A percentile compares a stretch with the other conserved stretches of the same genome.
These are phyloP conservation scores for Turnera subulata DNA, from an alignment of 345 rosid species.

Conservation along the genomic window DNA sequence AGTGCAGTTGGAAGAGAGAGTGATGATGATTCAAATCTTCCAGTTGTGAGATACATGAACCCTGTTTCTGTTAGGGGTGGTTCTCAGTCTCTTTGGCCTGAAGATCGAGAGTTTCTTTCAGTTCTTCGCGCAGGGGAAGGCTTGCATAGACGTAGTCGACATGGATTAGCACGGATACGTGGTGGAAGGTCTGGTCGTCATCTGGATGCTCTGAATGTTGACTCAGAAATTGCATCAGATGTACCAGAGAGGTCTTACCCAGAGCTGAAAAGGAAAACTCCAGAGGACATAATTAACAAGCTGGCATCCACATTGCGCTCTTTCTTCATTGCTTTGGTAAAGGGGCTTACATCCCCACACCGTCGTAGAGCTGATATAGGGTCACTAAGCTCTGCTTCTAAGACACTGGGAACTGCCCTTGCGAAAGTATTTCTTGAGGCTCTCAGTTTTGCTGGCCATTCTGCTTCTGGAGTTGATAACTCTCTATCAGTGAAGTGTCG, in stretches of 20 bases:
- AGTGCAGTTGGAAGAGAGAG: constrained; percentile 75
- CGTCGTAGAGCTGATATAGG: constrained; percentile 89
- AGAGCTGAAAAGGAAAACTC: constrained; percentile 71
- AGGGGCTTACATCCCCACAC: constrained; percentile 81
- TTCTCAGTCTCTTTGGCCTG: constrained; percentile 74
- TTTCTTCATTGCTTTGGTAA: constrained; percentile 83
- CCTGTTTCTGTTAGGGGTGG: constrained; percentile 70
- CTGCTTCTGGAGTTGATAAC: constrained; percentile 54
- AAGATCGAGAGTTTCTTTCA: constrained; percentile 76
- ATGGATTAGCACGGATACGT: constrained; percentile 76
- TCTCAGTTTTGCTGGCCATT: constrained; percentile 70
- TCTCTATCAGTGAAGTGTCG: constrained; percentile 79
- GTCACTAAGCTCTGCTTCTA: constrained; percentile 67
- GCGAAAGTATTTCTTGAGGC: constrained; percentile 84
- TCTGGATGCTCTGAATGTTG: constrained; percentile 65
- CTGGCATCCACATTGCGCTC: constrained; percentile 61
- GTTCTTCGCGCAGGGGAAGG: constrained; percentile 75
- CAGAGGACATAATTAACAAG: constrained; percentile 75
- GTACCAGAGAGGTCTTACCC: constrained; percentile 57
- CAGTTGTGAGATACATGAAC: constrained; percentile 69
- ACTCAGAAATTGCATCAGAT: constrained; percentile 54
- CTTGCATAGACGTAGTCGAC: constrained; percentile 74
- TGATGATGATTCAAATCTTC: constrained; percentile 67
- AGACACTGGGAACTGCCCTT: constrained; percentile 76
- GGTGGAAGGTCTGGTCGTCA: constrained; percentile 88